phyloP scores from a whole-genome alignment of 371 early-diverging fungal species.

The Thermomucor indicae-seudaticae region DNA sequence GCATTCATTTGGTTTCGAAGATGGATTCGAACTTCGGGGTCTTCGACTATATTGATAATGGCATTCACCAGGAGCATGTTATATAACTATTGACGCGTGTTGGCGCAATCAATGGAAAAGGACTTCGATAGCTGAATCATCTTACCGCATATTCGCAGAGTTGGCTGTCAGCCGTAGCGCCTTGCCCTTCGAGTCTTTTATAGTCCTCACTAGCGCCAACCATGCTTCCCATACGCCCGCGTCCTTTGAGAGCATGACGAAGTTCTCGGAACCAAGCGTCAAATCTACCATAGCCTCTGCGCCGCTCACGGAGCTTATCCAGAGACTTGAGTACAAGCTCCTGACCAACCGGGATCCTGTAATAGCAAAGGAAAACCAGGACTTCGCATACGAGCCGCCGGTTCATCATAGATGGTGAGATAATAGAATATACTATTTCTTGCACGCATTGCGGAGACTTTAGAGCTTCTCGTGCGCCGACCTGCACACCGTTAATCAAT shows the following conservation, averaged over 20 bases:
- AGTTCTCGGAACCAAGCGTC: slow-evolving; percentile 81
- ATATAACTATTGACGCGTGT: slow-evolving; percentile 43
- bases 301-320: slow-evolving; percentile 52
- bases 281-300: slow-evolving; percentile 61
- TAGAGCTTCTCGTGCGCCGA: slow-evolving; percentile 79
- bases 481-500: slow-evolving; percentile 25
- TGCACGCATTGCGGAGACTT: slow-evolving; percentile 65
- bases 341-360: slow-evolving; percentile 73
- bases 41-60: slow-evolving; percentile 75
- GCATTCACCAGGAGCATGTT: slow-evolving; percentile 83
- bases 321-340: slow-evolving; percentile 70
- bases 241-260: slow-evolving; percentile 67
- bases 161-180: slow-evolving; percentile 60
- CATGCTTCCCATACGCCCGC: slow-evolving; percentile 82
- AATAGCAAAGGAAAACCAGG: slow-evolving; percentile 77
- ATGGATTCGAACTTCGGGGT: slow-evolving; percentile 74
- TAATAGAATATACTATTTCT: slow-evolving; percentile 70
- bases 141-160: slow-evolving; percentile 71
- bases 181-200: slow-evolving; percentile 53
- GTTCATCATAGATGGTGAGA: slow-evolving; percentile 68
- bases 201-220: slow-evolving; percentile 79
- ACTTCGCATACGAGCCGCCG: slow-evolving; percentile 78
- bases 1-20: slow-evolving; percentile 75
- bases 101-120: background rate
- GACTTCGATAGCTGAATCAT: slow-evolving; percentile 3